Evolutionary conservation across 148 eudicot genomes (phyloP), one percentile per base, ranked within the genome.

Genomic region (Persicaria maculosa): DNA sequence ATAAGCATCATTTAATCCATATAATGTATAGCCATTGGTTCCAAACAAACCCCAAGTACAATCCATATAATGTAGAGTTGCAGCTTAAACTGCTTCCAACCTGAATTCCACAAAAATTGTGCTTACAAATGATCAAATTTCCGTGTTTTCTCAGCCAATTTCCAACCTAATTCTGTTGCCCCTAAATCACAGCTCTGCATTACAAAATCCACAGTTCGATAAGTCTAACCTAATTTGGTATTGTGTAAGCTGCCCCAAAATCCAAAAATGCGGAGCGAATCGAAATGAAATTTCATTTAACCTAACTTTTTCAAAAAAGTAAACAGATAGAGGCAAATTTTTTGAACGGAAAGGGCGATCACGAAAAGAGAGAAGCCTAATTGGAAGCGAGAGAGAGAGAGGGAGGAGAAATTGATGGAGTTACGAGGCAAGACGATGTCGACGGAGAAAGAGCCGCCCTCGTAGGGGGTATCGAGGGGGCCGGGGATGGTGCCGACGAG

Each of bases 401-500:
- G 10, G 16, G 72, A 40, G 40, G 12, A 14, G 4, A 6, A 9
- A 20, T 5, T 9, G 46, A 31, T 31, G 40, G 40, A 31, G 70
- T 9, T 79, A 92, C 96, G 91, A 22, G 96, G 85, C 75, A 92
- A 87, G 52, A 80, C 85, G 81, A 92, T 85, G 76, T 92, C 96
- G 74, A 92, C 88, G 16, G 77, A 76, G 79, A 92, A 90, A 16
- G 86, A 74, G 40, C 97, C 97, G 50, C 93, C 97, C 80, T 90
- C 84, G 50, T 92, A 90, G 67, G 96, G 97, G 40, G 93, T 84
- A 75, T 83, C 96, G 48, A 75, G 58, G 68, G 91, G 96, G 20
- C 97, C 97, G 5, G 91, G 88, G 16, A 92, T 88, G 47, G 86
- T 80, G 5, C 97, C 97, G 40, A 79, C 36, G 71, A 92, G 83